phyloP scores from a whole-genome alignment of 441 rosid genomes.

The Viola pubescens region DNA sequence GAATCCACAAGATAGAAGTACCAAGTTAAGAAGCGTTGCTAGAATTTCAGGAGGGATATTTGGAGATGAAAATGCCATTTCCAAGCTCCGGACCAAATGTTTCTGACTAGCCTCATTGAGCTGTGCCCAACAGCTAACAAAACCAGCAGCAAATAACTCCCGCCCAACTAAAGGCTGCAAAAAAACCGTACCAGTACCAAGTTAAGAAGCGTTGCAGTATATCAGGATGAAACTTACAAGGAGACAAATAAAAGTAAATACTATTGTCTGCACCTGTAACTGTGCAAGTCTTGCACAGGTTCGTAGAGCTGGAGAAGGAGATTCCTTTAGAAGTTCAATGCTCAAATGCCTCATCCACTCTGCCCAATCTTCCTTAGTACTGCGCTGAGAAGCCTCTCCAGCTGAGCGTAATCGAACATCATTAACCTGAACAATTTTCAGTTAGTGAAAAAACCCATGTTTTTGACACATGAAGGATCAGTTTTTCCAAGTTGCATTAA shows the following conservation, averaged over 20 bases:
- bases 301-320: slow-evolving; percentile 98
- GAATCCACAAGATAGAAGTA: slow-evolving; percentile 21
- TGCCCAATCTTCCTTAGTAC: slow-evolving; percentile 99
- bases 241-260: slow-evolving; percentile 13
- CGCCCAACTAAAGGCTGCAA: slow-evolving; percentile 97
- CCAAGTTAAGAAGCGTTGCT: slow-evolving; percentile 95
- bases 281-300: slow-evolving; percentile 99
- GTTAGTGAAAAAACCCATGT: neutral
- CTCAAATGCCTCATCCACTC: slow-evolving; percentile 99
- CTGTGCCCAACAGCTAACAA: slow-evolving; percentile 99
- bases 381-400: slow-evolving; percentile 99
- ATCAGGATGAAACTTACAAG: slow-evolving; percentile 24
- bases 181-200: neutral
- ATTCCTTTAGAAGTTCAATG: slow-evolving; percentile 93
- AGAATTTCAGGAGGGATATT: slow-evolving; percentile 99
- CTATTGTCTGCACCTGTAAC: slow-evolving; percentile 54
- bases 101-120: slow-evolving; percentile 84
- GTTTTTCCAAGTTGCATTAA: too few relatives aligned
- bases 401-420: slow-evolving; percentile 88
- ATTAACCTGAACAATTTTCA: slow-evolving; percentile 54
- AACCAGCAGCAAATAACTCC: slow-evolving; percentile 99
- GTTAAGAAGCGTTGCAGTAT: slow-evolving; percentile 1
- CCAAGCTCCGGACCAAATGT: slow-evolving; percentile 90
- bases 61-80: slow-evolving; percentile 99
- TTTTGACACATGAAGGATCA: too few relatives aligned